Evolutionary conservation across 2,329 filamentous ascomycete genomes (phyloP).

Genomic region (Xylariaceae sp.): DNA sequence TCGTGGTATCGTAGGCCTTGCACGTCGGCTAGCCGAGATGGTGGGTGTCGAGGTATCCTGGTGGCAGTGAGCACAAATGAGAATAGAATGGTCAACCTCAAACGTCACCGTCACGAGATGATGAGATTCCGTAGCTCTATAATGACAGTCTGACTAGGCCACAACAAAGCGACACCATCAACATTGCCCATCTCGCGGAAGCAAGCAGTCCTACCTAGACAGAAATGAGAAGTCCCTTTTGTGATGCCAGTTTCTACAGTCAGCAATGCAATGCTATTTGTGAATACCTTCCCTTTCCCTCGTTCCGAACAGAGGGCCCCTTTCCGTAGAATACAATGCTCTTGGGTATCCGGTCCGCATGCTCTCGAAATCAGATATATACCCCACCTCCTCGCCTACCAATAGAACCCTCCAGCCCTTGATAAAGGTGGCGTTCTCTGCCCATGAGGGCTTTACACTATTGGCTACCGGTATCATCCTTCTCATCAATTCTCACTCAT

Average conservation of each 20-base stretch:
- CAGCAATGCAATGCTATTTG: neutral
- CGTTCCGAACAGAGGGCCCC: neutral
- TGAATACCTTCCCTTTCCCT: neutral
- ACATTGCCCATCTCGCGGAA: neutral
- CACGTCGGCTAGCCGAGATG: neutral
- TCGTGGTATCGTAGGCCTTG: constrained; percentile 19
- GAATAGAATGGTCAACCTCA: neutral
- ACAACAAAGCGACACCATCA: neutral
- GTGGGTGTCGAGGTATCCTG: neutral
- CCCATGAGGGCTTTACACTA: neutral
- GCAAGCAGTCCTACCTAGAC: neutral
- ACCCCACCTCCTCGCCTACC: neutral
- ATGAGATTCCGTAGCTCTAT: neutral
- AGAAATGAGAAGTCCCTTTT: neutral
- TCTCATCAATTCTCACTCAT: neutral
- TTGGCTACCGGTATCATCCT: neutral
- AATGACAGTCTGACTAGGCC: neutral
- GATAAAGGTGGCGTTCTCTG: neutral
- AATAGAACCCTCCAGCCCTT: neutral
- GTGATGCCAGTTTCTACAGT: constrained; percentile 2
- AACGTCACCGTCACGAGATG: neutral
- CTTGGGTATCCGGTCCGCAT: constrained; percentile 7
- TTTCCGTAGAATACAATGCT: constrained; percentile 6
- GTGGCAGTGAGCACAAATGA: neutral
- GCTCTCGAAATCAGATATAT: constrained; percentile 7